These are phyloP conservation scores for Oryza punctata DNA, from an alignment of 176 grass and related monocot species.

Conservation along the genomic window DNA sequence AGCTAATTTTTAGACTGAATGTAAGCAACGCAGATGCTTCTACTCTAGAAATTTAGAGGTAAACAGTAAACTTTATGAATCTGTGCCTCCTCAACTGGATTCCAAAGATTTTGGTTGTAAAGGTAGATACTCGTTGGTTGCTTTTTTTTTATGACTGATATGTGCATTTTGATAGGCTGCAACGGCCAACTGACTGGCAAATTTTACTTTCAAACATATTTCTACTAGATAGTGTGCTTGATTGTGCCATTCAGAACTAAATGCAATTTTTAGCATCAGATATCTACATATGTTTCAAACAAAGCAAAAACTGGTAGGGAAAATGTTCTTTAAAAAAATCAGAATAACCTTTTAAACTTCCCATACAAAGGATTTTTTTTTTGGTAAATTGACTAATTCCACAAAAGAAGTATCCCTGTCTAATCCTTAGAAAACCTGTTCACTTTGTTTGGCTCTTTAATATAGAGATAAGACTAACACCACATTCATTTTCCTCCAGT, in stretches of 20 bases:
- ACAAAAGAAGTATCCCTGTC: not conserved
- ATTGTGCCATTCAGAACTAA: no score
- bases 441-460: not conserved
- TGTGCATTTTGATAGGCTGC: not conserved
- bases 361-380: not conserved
- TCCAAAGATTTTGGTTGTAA: not conserved
- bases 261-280: no score
- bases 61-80: not conserved
- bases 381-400: not conserved
- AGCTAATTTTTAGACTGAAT: not conserved
- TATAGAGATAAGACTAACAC: not conserved
- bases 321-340: not conserved
- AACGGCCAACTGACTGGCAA: not conserved
- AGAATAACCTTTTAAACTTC: not conserved
- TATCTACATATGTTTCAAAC: not conserved
- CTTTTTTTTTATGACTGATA: not conserved
- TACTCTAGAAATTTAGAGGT: constrained; percentile 11
- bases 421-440: not conserved
- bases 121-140: not conserved
- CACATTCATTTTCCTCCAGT: constrained; percentile 30
- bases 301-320: not conserved
- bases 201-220: not conserved
- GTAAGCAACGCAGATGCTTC: not conserved
- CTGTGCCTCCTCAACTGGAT: not conserved
- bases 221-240: not conserved